phyloP scores from a whole-genome alignment of 345 rosid species.

The Anacardium occidentale region DNA sequence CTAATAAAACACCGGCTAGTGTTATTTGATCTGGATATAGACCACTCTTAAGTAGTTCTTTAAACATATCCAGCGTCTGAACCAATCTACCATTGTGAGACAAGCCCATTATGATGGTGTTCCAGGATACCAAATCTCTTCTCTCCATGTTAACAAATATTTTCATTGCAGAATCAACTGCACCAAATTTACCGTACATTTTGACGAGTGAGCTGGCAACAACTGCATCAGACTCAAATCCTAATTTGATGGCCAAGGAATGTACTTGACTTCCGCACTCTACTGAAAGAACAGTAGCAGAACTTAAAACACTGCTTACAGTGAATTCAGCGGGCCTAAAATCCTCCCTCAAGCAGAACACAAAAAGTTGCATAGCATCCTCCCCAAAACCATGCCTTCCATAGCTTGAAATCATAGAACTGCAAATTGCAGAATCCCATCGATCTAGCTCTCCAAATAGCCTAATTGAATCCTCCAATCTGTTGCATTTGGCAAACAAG shows the following conservation, averaged over 20 bases:
- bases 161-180: slow-evolving; percentile 42
- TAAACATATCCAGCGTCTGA: slow-evolving; percentile 46
- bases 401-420: slow-evolving; percentile 64
- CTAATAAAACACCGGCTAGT: slow-evolving; percentile 52
- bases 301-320: slow-evolving; percentile 52
- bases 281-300: slow-evolving; percentile 34
- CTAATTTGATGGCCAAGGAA: slow-evolving; percentile 56
- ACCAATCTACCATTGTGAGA: slow-evolving; percentile 41
- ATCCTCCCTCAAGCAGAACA: slow-evolving; percentile 39
- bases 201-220: slow-evolving; percentile 63
- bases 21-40: slow-evolving; percentile 58
- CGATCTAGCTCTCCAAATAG: slow-evolving; percentile 44
- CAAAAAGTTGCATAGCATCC: slow-evolving; percentile 44
- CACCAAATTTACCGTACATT: slow-evolving; percentile 60
- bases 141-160: slow-evolving; percentile 40
- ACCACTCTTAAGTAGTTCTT: slow-evolving; percentile 37
- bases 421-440: slow-evolving; percentile 54
- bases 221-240: slow-evolving; percentile 46
- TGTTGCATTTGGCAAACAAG: slow-evolving; percentile 77
- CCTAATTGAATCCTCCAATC: slow-evolving; percentile 65
- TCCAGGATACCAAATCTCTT: slow-evolving; percentile 69
- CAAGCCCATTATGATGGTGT: slow-evolving; percentile 62
- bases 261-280: slow-evolving; percentile 65
- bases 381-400: slow-evolving; percentile 50
- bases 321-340: slow-evolving; percentile 58